These are phyloP conservation scores for Phytophthora idaei DNA, from an alignment of 352 stramenopile species.

Conservation along the genomic window DNA sequence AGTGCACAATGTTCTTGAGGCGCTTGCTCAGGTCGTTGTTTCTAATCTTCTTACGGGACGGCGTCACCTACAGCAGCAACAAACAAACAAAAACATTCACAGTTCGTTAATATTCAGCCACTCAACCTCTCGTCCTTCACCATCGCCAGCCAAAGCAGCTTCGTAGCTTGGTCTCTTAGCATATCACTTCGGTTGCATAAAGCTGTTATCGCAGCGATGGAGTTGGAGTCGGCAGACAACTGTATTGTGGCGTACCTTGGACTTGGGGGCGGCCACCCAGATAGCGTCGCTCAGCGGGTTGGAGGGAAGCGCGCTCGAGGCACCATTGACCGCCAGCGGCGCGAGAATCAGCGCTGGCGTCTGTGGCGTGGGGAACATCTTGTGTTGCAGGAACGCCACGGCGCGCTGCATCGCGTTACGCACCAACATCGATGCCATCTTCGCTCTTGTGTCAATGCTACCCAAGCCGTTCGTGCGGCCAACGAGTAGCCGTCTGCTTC, in stretches of 20 bases:
- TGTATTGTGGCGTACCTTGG: conserved; percentile 60
- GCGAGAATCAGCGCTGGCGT: conserved; percentile 35
- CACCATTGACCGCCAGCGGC: conserved; percentile 40
- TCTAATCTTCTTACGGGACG: conserved; percentile 85
- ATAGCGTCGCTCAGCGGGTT: conserved; percentile 76
- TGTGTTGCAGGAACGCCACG: conserved; percentile 62
- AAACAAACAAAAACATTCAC: conserved; percentile 5
- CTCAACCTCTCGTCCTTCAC: conserved; percentile 1
- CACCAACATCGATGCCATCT: conserved; percentile 67
- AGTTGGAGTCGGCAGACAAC: not conserved
- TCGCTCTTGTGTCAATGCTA: conserved; percentile 26
- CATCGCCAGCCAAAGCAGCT: conserved; percentile 1
- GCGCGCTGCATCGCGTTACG: conserved; percentile 74
- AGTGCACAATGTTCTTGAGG: conserved; percentile 91
- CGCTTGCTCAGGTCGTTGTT: conserved; percentile 90
- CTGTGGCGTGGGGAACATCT: conserved; percentile 43
- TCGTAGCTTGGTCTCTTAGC: not conserved
- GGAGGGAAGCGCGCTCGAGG: conserved; percentile 36
- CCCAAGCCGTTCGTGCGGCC: conserved; percentile 25
- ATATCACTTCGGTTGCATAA: not conserved
- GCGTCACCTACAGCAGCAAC: conserved; percentile 68
- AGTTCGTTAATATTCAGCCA: not conserved
- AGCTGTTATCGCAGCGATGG: not conserved
- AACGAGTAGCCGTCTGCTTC: conserved; percentile 13
- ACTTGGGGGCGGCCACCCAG: conserved; percentile 87